A percentile compares a stretch with the other conserved stretches of the same genome.
phyloP scores from a whole-genome alignment of 179 eudicot genomes.

The Dionaea muscipula region DNA sequence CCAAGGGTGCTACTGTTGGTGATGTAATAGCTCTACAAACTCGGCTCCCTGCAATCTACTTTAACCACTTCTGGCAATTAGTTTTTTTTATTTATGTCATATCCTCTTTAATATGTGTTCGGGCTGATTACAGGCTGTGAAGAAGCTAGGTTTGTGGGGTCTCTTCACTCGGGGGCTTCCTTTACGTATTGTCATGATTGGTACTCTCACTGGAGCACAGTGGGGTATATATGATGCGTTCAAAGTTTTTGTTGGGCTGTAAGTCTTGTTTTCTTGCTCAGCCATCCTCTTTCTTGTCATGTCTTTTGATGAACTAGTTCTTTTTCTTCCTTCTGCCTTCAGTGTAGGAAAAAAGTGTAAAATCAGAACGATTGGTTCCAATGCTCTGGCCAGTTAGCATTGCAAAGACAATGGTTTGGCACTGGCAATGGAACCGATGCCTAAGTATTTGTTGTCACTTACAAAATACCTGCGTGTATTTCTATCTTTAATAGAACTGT shows the following conservation, averaged over 20 bases:
- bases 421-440: too few relatives aligned
- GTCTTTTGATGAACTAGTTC: too few relatives aligned
- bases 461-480: too few relatives aligned
- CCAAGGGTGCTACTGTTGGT: conserved; percentile 46
- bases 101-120: neutral
- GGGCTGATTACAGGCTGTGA: conserved; percentile 48
- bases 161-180: conserved; percentile 88
- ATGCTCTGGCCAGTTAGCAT: too few relatives aligned
- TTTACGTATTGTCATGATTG: conserved; percentile 77
- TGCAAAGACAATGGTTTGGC: too few relatives aligned
- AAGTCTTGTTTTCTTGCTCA: conserved; percentile 19
- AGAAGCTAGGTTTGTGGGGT: conserved; percentile 60
- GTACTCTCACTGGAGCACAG: conserved; percentile 80
- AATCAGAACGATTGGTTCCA: too few relatives aligned
- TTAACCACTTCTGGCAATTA: neutral
- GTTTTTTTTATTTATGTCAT: neutral
- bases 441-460: too few relatives aligned
- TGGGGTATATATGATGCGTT: conserved; percentile 83
- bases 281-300: neutral
- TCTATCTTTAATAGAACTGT: too few relatives aligned
- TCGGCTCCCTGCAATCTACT: neutral
- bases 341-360: too few relatives aligned
- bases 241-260: conserved; percentile 87
- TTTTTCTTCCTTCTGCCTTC: too few relatives aligned
- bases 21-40: conserved; percentile 24